These are phyloP conservation scores for Phytophthora crassamura DNA, from an alignment of 352 stramenopile genomes.

Conservation along the genomic window DNA sequence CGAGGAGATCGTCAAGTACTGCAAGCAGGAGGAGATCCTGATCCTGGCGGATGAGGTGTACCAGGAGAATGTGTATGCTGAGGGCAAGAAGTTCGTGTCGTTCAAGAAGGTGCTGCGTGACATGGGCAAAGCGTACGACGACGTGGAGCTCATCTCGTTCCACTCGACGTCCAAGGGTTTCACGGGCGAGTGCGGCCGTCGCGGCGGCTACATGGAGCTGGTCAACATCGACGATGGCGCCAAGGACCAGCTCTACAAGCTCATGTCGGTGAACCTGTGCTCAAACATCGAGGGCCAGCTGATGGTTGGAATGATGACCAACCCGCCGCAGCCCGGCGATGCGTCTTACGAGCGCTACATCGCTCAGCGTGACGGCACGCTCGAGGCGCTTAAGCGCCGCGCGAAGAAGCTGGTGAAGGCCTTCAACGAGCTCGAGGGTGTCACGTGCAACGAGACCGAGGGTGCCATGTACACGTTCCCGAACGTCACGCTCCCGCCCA, in stretches of 20 bases:
- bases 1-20: constrained; percentile 96
- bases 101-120: constrained; percentile 95
- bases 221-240: constrained; percentile 93
- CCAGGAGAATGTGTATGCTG: constrained; percentile 98
- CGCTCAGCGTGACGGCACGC: constrained; percentile 92
- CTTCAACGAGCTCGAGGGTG: constrained; percentile 96
- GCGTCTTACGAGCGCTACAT: constrained; percentile 91
- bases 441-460: constrained; percentile 97
- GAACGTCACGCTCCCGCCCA: constrained; percentile 90
- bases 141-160: constrained; percentile 98
- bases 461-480: constrained; percentile 99
- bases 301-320: constrained; percentile 98
- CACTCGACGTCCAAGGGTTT: constrained; percentile 99
- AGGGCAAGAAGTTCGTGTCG: constrained; percentile 93
- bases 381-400: constrained; percentile 94
- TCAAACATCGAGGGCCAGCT: constrained; percentile 97
- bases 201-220: constrained; percentile 97
- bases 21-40: constrained; percentile 93
- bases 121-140: constrained; percentile 79
- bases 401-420: constrained; percentile 93
- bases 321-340: constrained; percentile 92
- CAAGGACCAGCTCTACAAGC: constrained; percentile 98
- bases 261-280: constrained; percentile 97
- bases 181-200: constrained; percentile 97
- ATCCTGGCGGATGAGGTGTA: constrained; percentile 99